Conservation (phyloP, 148 eudicot species). For the Oxyria digyna region DNA sequence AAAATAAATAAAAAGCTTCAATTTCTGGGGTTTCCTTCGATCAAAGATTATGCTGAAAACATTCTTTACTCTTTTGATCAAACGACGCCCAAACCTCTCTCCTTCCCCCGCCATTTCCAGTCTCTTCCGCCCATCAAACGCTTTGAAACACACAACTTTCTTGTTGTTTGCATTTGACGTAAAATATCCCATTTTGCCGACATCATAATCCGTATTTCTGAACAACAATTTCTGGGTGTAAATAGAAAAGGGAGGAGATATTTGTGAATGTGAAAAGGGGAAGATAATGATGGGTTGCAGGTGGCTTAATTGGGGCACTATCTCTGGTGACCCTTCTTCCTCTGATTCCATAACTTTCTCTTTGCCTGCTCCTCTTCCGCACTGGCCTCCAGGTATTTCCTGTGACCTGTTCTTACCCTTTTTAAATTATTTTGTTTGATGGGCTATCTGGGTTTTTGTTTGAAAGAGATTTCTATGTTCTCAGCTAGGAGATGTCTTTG, state of each 20-base stretch:
- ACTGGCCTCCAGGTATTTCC: constrained; percentile 64
- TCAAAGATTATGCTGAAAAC: neutral
- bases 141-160: neutral
- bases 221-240: neutral
- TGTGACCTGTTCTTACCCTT: no score
- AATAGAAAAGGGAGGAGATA: neutral
- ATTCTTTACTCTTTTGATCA: neutral
- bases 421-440: neutral
- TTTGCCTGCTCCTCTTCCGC: constrained; percentile 62
- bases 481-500: neutral
- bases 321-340: constrained; percentile 12
- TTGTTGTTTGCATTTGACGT: neutral
- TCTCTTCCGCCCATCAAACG: neutral
- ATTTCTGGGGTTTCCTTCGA: neutral
- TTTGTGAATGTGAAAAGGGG: neutral
- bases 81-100: neutral
- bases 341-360: constrained; percentile 30
- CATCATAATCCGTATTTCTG: neutral
- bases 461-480: neutral
- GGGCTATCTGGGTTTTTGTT: neutral
- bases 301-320: constrained; percentile 21
- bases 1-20: no score
- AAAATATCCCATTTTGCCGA: neutral
- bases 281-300: constrained; percentile 30
- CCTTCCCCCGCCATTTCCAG: neutral